Conservation (phyloP, 441 rosid species). For the Aquilaria agallochum region DNA sequence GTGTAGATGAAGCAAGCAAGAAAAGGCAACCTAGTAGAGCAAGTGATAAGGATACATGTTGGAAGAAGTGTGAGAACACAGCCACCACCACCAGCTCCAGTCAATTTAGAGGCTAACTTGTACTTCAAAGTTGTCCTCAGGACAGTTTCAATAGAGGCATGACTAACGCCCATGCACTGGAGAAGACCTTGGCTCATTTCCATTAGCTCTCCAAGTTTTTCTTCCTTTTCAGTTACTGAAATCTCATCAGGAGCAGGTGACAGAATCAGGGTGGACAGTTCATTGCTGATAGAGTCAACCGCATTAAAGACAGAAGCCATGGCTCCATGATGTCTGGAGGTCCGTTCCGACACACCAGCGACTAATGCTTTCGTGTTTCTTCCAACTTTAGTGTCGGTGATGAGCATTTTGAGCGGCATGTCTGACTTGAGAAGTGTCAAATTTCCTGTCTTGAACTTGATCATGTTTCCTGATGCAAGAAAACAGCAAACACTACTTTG, state of each 20-base stretch:
- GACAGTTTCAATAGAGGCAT: slow-evolving; percentile 76
- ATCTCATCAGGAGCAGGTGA: slow-evolving; percentile 42
- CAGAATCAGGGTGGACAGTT: slow-evolving; percentile 55
- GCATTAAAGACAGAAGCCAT: slow-evolving; percentile 73
- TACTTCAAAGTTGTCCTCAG: slow-evolving; percentile 70
- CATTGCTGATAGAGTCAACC: slow-evolving; percentile 78
- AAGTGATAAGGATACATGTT: slow-evolving; percentile 57
- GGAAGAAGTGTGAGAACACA: slow-evolving; percentile 88
- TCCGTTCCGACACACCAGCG: slow-evolving; percentile 82
- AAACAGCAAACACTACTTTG: background rate
- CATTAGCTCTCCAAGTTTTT: slow-evolving; percentile 68
- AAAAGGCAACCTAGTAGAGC: background rate
- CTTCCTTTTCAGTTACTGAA: slow-evolving; percentile 56
- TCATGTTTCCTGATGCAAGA: slow-evolving; percentile 68
- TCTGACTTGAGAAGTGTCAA: slow-evolving; percentile 51
- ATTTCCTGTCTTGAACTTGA: slow-evolving; percentile 76
- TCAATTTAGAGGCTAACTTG: slow-evolving; percentile 79
- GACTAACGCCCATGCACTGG: slow-evolving; percentile 88
- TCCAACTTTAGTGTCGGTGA: slow-evolving; percentile 86
- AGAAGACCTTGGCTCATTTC: slow-evolving; percentile 95
- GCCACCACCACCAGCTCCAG: slow-evolving; percentile 98
- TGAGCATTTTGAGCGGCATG: slow-evolving; percentile 73
- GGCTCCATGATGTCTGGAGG: slow-evolving; percentile 57
- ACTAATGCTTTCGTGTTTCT: slow-evolving; percentile 90
- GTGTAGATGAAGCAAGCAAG: background rate